Percentiles rank a stretch among this genome's conserved stretches.
Conservation (phyloP, 768 basidiomycete genomes). For the Scleroderma citrinum region DNA sequence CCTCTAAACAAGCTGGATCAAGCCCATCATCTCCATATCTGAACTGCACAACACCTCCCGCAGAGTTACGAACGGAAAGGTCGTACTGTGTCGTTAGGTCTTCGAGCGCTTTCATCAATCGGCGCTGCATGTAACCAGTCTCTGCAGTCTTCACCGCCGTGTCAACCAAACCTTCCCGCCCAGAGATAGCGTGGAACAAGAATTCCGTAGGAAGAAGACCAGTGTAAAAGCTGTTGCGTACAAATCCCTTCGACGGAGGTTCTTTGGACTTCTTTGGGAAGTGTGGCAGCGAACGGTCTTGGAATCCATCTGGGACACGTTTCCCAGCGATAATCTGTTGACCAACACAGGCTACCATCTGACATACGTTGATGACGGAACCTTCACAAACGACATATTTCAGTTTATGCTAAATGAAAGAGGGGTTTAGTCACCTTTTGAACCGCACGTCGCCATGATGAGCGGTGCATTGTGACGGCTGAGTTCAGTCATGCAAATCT, state of each 20-base stretch:
- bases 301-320: conserved; percentile 98
- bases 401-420: background rate
- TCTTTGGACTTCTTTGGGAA: conserved; percentile 96
- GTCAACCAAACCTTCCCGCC: conserved; percentile 97
- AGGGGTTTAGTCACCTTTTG: conserved; percentile 63
- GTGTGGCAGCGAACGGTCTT: conserved; percentile 97
- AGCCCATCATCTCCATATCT: conserved; percentile 94
- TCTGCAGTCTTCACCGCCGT: conserved; percentile 99
- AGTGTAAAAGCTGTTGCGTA: conserved; percentile 93
- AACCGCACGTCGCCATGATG: conserved; percentile 99
- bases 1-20: conserved; percentile 94
- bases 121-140: conserved; percentile 99
- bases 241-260: conserved; percentile 97
- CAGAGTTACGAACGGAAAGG: conserved; percentile 89
- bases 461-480: conserved; percentile 94
- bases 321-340: conserved; percentile 98
- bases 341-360: conserved; percentile 99
- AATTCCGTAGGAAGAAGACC: conserved; percentile 94
- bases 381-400: conserved; percentile 41
- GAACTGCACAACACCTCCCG: conserved; percentile 95
- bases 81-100: conserved; percentile 97
- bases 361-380: conserved; percentile 98
- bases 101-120: conserved; percentile 98
- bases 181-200: conserved; percentile 97
- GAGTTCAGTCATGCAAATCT: conserved; percentile 98